These are phyloP conservation scores for Stenogyne calaminthoides DNA, from an alignment of 305 asterid genomes.

Conservation along the genomic window DNA sequence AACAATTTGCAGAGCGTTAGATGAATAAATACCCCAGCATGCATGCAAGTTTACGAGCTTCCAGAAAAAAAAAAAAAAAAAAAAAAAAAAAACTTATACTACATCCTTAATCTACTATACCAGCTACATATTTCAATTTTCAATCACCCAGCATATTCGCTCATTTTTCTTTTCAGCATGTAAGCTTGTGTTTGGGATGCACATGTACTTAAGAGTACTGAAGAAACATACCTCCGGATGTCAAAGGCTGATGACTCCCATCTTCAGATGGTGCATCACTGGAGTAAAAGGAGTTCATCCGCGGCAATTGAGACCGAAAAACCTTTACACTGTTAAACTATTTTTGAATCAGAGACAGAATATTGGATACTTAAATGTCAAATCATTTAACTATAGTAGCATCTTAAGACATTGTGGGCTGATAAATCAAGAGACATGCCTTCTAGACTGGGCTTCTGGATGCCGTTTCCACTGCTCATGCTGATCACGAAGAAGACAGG, in stretches of 20 bases:
- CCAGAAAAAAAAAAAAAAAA: not conserved
- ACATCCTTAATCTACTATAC: not conserved
- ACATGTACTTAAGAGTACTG: not conserved
- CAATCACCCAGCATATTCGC: not conserved
- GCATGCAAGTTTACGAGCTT: not conserved
- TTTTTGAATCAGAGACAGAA: slow-evolving; percentile 32
- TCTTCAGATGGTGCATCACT: slow-evolving; percentile 64
- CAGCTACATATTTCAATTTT: not conserved
- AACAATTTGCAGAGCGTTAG: slow-evolving; percentile 31
- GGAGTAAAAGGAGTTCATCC: slow-evolving; percentile 69
- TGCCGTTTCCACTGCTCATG: slow-evolving; percentile 88
- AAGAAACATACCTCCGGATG: slow-evolving; percentile 57
- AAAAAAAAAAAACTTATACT: not conserved
- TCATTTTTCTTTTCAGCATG: not conserved
- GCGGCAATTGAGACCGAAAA: slow-evolving; percentile 82
- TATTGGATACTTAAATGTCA: not conserved
- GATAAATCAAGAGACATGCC: slow-evolving; percentile 43
- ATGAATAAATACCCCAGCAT: slow-evolving; percentile 6
- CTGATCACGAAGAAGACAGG: slow-evolving; percentile 81
- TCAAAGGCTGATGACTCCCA: slow-evolving; percentile 65
- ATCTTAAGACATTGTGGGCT: not conserved
- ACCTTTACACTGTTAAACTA: slow-evolving; percentile 65
- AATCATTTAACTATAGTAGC: not conserved
- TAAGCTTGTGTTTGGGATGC: not conserved
- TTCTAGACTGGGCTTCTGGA: slow-evolving; percentile 58